A percentile compares a stretch with the other conserved stretches of the same genome.
These are phyloP conservation scores for Botrytis cinerea DNA, from an alignment of 2,329 filamentous ascomycete species.

Conservation along the genomic window DNA sequence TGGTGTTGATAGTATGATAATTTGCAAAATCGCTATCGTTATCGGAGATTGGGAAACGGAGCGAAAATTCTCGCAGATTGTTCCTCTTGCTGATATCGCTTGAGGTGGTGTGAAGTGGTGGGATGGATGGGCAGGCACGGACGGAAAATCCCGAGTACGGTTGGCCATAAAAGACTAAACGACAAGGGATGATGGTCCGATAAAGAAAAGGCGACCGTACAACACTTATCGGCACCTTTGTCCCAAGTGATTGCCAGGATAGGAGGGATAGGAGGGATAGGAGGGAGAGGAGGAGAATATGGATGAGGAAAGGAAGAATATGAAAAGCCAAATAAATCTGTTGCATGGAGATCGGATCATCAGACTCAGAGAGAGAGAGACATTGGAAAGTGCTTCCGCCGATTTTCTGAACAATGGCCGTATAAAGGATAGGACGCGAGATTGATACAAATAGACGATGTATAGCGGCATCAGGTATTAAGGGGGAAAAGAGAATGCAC, in stretches of 20 bases:
- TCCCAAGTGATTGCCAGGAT: slow-evolving; percentile 7
- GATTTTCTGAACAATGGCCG: slow-evolving; percentile 4
- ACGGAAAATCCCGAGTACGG: slow-evolving; percentile 15
- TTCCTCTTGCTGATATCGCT: slow-evolving; percentile 20
- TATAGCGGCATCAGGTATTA: background rate
- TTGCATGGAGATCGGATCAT: slow-evolving; percentile 2
- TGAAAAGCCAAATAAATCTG: background rate
- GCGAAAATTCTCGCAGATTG: slow-evolving; percentile 26
- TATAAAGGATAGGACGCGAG: slow-evolving; percentile 18
- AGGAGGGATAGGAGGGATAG: slow-evolving; percentile 9
- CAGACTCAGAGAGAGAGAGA: slow-evolving; percentile 21
- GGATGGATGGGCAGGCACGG: background rate
- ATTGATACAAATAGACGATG: background rate
- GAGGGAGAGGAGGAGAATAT: slow-evolving; percentile 3
- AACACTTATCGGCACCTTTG: background rate
- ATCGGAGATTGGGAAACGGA: slow-evolving; percentile 24
- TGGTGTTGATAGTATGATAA: slow-evolving; percentile 20
- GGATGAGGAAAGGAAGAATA: background rate
- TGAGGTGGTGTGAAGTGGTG: slow-evolving; percentile 4
- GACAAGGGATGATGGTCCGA: background rate
- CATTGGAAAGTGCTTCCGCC: slow-evolving; percentile 9
- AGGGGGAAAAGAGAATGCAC: slow-evolving; percentile 16
- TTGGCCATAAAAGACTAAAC: slow-evolving; percentile 6
- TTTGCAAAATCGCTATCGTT: slow-evolving; percentile 26
- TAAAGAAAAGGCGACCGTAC: slow-evolving; percentile 16